These are phyloP conservation scores for Amylocystis lapponica DNA, from an alignment of 768 basidiomycete genomes.

Conservation along the genomic window DNA sequence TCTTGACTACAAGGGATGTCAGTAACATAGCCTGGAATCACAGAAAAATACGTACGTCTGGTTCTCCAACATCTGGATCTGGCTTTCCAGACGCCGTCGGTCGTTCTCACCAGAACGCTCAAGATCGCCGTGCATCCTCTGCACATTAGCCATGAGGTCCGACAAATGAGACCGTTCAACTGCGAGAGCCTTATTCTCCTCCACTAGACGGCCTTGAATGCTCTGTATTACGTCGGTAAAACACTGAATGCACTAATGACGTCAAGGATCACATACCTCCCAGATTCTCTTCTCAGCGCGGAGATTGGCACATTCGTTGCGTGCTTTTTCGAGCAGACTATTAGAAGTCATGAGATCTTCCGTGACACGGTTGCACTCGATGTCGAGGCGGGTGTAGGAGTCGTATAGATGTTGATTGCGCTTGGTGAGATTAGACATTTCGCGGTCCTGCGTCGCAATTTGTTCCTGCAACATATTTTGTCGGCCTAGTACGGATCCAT, in stretches of 20 bases:
- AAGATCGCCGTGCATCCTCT: slow-evolving; percentile 85
- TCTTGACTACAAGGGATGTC: slow-evolving; percentile 53
- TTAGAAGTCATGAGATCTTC: slow-evolving; percentile 60
- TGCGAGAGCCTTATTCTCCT: slow-evolving; percentile 77
- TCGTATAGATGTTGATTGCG: slow-evolving; percentile 71
- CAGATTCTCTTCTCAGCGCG: slow-evolving; percentile 92
- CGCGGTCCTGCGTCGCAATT: slow-evolving; percentile 50
- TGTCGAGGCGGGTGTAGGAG: slow-evolving; percentile 68
- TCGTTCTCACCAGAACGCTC: slow-evolving; percentile 83
- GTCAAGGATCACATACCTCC: too few relatives aligned
- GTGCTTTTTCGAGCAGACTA: slow-evolving; percentile 64
- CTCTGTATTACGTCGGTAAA: slow-evolving; percentile 36
- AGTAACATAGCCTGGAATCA: neutral
- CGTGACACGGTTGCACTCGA: slow-evolving; percentile 62
- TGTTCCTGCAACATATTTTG: slow-evolving; percentile 70
- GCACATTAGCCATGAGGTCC: slow-evolving; percentile 84
- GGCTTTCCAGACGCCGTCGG: slow-evolving; percentile 71
- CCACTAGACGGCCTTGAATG: slow-evolving; percentile 72
- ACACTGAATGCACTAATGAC: slow-evolving; percentile 1
- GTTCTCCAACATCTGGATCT: slow-evolving; percentile 69
- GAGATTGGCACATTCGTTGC: slow-evolving; percentile 82
- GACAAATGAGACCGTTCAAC: slow-evolving; percentile 81
- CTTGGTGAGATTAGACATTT: slow-evolving; percentile 60
- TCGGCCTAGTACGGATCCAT: slow-evolving; percentile 43
- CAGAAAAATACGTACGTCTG: slow-evolving; percentile 58